Base-by-base conservation (phyloP, 768 basidiomycete species). In the Russula sp. region DNA sequence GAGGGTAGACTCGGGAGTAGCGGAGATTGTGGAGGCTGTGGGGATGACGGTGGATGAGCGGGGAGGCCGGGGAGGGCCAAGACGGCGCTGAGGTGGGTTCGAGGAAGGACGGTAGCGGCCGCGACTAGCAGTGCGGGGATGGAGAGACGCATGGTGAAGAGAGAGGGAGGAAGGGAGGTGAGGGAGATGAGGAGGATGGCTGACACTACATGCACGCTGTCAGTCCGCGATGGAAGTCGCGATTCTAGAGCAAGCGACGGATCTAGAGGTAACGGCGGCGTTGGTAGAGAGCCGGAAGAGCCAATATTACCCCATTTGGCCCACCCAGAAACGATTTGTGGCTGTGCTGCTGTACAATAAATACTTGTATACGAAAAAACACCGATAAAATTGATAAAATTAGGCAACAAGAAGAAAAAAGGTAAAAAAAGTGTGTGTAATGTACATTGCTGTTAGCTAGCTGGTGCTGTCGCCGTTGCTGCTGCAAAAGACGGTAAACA, bases 401-500 rank as follows among this genome's bases (percentile, higher is more conserved):
- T 55, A 34, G 41, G 14, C 38, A 41, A 52, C 51, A 5, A 46
- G 4, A 20, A 58, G 25, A 13, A 41, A 48, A 61, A 43, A 10
- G n/a, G n/a, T n/a, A 8, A 42, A 41, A 63, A 22, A 32, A 63
- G 20, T 60, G 51, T 51, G 38, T 60, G 18, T 69, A 70, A 41
- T 67, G 59, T 71, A 72, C 72, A 70, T 60, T 70, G 69, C 52
- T 63, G 36, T 4, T 11, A 38, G 7, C 18, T 32, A n/a, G 3
- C 18, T n/a, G 7, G 10, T 32, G 18, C 11, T 39, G 35, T 29
- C 25, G 25, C 25, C 25, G 25, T 29, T 29, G 25, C 25, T 29
- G 5, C 46, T 25, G 14, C 69, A 66, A 65, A 66, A 65, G 69
- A 67, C 52, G 71, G 71, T 58, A 71, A 72, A 60, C 79, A 80